Percentiles rank a stretch among this genome's conserved stretches.
Evolutionary conservation across 345 rosid species (phyloP).

Genomic region (Lepidium didymum): DNA sequence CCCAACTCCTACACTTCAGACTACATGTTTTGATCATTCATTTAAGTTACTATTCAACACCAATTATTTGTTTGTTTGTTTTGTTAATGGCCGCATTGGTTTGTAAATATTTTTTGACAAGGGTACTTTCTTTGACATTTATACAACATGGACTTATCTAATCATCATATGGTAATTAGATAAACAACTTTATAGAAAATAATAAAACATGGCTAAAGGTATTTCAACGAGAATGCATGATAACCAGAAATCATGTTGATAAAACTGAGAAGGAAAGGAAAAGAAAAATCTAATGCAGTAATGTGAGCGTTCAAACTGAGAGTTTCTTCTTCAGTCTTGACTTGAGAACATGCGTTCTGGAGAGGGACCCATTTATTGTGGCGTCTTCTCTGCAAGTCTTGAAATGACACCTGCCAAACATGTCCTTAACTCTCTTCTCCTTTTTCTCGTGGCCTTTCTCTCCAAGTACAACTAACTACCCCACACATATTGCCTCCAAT

Average conservation of each 20-base stretch:
- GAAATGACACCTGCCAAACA: conserved; percentile 25
- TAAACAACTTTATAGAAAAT: background rate
- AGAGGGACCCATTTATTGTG: background rate
- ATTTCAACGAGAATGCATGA: background rate
- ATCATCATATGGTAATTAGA: no score
- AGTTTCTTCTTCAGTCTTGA: background rate
- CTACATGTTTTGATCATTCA: no score
- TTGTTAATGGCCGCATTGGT: no score
- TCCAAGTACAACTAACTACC: conserved; percentile 9
- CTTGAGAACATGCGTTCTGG: background rate
- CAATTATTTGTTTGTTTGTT: no score
- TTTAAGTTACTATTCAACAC: no score
- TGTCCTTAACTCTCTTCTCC: conserved; percentile 4
- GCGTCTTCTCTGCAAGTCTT: conserved; percentile 15
- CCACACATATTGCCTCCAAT: conserved; percentile 25
- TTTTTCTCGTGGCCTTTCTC: conserved; percentile 1
- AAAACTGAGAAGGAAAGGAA: background rate
- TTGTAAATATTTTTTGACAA: no score
- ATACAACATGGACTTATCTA: no score
- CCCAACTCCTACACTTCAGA: no score
- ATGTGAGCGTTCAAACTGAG: background rate
- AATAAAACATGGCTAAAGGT: background rate
- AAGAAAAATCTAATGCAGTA: background rate
- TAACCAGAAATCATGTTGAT: background rate
- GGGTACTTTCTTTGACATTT: no score